phyloP scores from a whole-genome alignment of 345 rosid genomes.

The Hypericum androsaemum region DNA sequence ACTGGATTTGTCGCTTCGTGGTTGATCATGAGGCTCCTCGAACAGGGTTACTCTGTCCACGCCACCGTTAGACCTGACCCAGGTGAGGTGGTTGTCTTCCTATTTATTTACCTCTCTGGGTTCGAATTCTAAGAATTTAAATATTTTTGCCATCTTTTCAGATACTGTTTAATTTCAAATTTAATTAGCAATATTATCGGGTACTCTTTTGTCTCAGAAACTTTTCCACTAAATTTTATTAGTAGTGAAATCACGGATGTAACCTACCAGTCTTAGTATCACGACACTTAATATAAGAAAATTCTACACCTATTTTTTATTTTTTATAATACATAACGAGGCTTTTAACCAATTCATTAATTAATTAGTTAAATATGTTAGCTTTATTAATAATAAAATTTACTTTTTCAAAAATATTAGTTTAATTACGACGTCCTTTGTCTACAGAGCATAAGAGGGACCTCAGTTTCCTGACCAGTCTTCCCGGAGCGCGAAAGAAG shows the following conservation, averaged over 20 bases:
- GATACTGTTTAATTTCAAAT: not conserved
- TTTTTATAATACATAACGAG: too few species aligned
- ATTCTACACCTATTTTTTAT: too few species aligned
- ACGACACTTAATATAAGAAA: too few species aligned
- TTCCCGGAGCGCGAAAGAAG: slow-evolving; percentile 42
- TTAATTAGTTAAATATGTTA: too few species aligned
- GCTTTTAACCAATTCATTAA: too few species aligned
- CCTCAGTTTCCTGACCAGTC: slow-evolving; percentile 40
- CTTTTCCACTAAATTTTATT: too few species aligned
- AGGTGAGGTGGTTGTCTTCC: slow-evolving; percentile 11
- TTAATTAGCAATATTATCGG: too few species aligned
- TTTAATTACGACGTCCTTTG: too few species aligned
- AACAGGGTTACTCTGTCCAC: slow-evolving; percentile 38
- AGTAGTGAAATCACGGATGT: too few species aligned
- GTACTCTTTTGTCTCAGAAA: too few species aligned
- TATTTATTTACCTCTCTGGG: not conserved
- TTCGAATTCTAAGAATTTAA: not conserved
- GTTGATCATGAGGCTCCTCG: slow-evolving; percentile 47
- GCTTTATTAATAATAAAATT: too few species aligned
- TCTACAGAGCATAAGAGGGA: slow-evolving; percentile 48
- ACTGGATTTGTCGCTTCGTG: slow-evolving; percentile 48
- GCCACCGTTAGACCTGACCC: slow-evolving; percentile 37
- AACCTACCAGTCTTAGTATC: too few species aligned
- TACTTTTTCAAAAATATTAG: not conserved
- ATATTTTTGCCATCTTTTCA: not conserved